Evolutionary conservation across 805 yeast genomes (phyloP), one percentile per base, ranked within the genome.

Genomic region (Tanozyma kutaoensis): DNA sequence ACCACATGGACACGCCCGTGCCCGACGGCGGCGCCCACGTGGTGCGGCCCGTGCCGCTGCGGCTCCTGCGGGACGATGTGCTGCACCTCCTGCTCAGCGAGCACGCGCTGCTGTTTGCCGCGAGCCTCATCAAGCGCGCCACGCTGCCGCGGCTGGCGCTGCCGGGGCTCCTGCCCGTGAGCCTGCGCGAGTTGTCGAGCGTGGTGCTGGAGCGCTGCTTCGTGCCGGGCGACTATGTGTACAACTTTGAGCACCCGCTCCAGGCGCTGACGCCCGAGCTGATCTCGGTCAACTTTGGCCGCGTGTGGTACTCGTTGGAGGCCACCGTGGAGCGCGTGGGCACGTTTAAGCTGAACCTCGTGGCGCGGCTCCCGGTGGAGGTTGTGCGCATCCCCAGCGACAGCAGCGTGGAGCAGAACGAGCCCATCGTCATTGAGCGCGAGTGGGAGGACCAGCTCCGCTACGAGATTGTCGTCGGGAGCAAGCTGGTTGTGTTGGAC

Each of bases 391-490:
- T 85, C 0, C 86, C 86, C 8, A 62, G 81, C 1, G 85, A 79
- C 31, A 69, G 69, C 21, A 79, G 84, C 22, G 66, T 77, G 14
- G 97, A 91, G 46, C 88, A 80, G 43, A 75, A 78, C 35, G 98
- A 91, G 46, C 97, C 98, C 0, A 88, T 91, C 28, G 80, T 84
- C 4, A 84, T 91, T 20, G 66, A 77, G 15, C 65, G 93, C 33
- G 88, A 81, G 37, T 91, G 98, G 98, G 97, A 88, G 48, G 85
- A 81, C 46, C 82, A 80, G 46, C 52, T 91, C 18, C 75, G 76
- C 38, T 91, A 91, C 46, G 96, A 91, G 43, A 84, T 91, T 24
- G 73, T 85, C 12, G 76, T 91, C 28, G 93, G 93, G 2, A 81
- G 95, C 15, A 91, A 88, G 48, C 76, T 85, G 15, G 72, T 91